Evolutionary conservation across 371 early-diverging fungal genomes (phyloP).

Genomic region (Apophysomyces variabilis): DNA sequence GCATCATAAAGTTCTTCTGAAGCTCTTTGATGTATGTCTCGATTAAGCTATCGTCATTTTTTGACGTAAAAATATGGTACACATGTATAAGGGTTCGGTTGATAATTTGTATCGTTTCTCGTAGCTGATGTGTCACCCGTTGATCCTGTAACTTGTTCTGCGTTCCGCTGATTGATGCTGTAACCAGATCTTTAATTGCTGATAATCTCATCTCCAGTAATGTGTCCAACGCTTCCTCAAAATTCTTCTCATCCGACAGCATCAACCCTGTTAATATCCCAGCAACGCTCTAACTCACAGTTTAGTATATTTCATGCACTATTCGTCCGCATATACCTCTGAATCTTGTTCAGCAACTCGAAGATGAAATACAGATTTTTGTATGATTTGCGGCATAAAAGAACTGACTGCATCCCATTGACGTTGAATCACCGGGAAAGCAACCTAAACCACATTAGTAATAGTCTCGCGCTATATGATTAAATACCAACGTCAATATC

Average conservation of each 20-base stretch:
- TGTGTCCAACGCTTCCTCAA: constrained; percentile 40
- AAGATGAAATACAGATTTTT: constrained; percentile 60
- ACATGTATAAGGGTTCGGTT: constrained; percentile 50
- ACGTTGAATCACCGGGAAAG: constrained; percentile 81
- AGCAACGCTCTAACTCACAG: constrained; percentile 48
- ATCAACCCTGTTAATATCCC: constrained; percentile 67
- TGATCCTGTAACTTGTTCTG: constrained; percentile 18
- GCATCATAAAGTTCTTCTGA: constrained; percentile 37
- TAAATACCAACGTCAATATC: constrained; percentile 28
- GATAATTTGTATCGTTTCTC: constrained; percentile 41
- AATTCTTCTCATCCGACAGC: constrained; percentile 59
- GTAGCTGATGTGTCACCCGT: constrained; percentile 36
- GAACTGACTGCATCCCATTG: constrained; percentile 88
- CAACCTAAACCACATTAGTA: constrained; percentile 39
- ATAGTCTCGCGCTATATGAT: constrained; percentile 22
- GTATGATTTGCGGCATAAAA: constrained; percentile 75
- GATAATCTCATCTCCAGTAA: constrained; percentile 46
- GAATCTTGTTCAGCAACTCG: constrained; percentile 46
- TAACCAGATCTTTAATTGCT: constrained; percentile 42
- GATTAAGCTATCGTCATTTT: constrained; percentile 25
- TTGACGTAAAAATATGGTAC: constrained; percentile 35
- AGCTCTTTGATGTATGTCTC: constrained; percentile 29
- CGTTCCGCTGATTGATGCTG: constrained; percentile 16
- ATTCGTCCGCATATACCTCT: constrained; percentile 42
- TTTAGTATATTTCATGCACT: constrained; percentile 1